Conservation (phyloP, 75 land plant genomes). For the Sequoiadendron giganteum region DNA sequence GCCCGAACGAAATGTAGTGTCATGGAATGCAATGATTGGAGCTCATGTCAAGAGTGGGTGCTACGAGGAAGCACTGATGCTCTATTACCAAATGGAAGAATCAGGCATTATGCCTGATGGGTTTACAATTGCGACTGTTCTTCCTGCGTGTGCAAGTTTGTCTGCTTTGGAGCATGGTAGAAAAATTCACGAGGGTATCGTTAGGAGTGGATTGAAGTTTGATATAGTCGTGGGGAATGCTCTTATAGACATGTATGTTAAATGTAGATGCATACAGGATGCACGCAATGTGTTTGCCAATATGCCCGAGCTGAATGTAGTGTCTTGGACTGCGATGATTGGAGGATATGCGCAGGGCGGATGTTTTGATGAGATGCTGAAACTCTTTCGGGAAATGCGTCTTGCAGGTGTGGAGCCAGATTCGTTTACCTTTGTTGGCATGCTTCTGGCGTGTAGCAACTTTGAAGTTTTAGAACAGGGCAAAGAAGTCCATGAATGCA, state of each 20-base stretch:
- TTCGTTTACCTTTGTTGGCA: conserved; percentile 13
- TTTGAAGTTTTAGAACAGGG: conserved; percentile 33
- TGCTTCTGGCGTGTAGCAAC: conserved; percentile 22
- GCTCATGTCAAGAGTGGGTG: neutral
- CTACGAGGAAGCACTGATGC: neutral
- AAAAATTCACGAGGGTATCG: neutral
- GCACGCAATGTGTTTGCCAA: conserved; percentile 19
- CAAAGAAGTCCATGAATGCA: conserved; percentile 33
- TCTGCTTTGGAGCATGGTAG: neutral
- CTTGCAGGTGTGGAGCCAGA: conserved; percentile 9
- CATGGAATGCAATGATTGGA: conserved; percentile 28
- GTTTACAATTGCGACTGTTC: conserved; percentile 6
- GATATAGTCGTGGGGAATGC: conserved; percentile 19
- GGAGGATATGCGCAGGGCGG: conserved; percentile 24
- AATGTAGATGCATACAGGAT: conserved; percentile 12
- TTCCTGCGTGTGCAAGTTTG: conserved; percentile 4
- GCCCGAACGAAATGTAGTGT: conserved; percentile 19
- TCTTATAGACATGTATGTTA: conserved; percentile 20
- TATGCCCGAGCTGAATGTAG: conserved; percentile 21
- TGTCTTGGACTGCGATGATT: conserved; percentile 24
- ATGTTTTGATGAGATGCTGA: conserved; percentile 9
- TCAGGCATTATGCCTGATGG: neutral
- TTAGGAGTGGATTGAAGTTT: neutral
- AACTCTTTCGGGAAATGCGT: conserved; percentile 14
- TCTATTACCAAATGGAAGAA: neutral